Evolutionary conservation across 371 early-diverging fungal species (phyloP).

Genomic region (Syncephalastrum monosporum): DNA sequence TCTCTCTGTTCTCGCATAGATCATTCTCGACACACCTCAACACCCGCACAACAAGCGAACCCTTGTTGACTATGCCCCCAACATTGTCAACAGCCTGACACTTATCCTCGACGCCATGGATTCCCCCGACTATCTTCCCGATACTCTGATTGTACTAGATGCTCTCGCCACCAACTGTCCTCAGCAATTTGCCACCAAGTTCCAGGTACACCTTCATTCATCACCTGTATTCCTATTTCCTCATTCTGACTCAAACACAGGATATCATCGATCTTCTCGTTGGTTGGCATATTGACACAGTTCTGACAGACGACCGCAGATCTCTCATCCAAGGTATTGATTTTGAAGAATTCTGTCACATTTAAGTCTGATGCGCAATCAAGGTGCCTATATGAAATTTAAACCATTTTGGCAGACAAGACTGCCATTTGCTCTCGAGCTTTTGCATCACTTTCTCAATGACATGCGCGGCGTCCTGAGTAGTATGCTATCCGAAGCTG

Average conservation of each 20-base stretch:
- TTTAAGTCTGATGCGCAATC: background rate
- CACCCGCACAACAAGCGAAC: constrained; percentile 12
- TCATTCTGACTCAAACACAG: constrained; percentile 23
- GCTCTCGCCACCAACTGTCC: constrained; percentile 26
- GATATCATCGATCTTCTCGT: constrained; percentile 65
- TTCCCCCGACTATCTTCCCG: constrained; percentile 31
- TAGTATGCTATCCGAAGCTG: background rate
- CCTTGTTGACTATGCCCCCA: constrained; percentile 13
- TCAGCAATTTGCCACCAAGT: constrained; percentile 29
- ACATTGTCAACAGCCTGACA: constrained; percentile 20
- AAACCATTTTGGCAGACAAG: constrained; percentile 25
- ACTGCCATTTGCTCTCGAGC: constrained; percentile 39
- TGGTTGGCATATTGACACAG: constrained; percentile 68
- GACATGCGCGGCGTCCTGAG: constrained; percentile 23
- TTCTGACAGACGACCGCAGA: constrained; percentile 37
- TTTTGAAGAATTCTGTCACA: background rate
- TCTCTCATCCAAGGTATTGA: constrained; percentile 40
- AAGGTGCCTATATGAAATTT: constrained; percentile 20
- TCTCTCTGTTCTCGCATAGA: background rate
- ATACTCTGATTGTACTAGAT: constrained; percentile 23
- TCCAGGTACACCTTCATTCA: constrained; percentile 21
- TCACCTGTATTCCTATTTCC: background rate
- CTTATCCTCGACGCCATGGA: constrained; percentile 43
- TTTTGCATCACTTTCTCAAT: constrained; percentile 52
- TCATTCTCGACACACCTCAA: constrained; percentile 8